Evolutionary conservation across 2,329 filamentous ascomycete species (phyloP), one percentile per base, ranked within the genome.

Genomic region (Truncatella angustata): DNA sequence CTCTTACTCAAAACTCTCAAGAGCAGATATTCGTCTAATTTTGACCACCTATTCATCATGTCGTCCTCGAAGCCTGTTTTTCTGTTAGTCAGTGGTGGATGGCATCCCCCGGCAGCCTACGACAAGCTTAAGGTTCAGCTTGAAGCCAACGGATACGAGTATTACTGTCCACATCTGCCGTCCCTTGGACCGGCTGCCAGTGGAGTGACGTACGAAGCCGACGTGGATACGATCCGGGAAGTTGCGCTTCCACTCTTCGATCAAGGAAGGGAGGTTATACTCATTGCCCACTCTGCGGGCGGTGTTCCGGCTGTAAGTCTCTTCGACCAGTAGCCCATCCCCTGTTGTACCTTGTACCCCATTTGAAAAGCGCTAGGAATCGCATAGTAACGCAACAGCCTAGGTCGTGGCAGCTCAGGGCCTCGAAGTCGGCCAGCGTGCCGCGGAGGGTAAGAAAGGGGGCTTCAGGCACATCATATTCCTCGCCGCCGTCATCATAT

Each of bases 251-350:
- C 58, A 3, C 49, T 58, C 16, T 57, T 60, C 35, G 49, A 49
- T 2, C 36, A 53, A 18, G 55, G 58, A 11, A 53, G 49, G 11
- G 30, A 56, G n/a, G 51, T 32, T 10, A 49, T 60, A n/a, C 42
- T 60, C 37, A 34, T 62, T 10, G 58, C 54, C 5, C 60, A 61
- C 32, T 63, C 59, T 10, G 61, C 56, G 5, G 59, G 59, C 10
- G 60, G 60, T 24, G 26, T 56, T 20, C 51, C 58, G 16, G 53
- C 56, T 12, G 56, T 46, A 14, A 34, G 43, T 46, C 23, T 46
- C 12, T 10, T 16, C 2, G 10, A 3, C n/a, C n/a, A 11, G 11
- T n/a, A 16, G 4, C 4, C 2, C 24, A n/a, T n/a, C n/a, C n/a
- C n/a, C n/a, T n/a, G n/a, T n/a, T n/a, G n/a, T n/a, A n/a, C n/a